Conservation (phyloP, 108 stramenopile species). For the Fragilariopsis cylindrus region DNA sequence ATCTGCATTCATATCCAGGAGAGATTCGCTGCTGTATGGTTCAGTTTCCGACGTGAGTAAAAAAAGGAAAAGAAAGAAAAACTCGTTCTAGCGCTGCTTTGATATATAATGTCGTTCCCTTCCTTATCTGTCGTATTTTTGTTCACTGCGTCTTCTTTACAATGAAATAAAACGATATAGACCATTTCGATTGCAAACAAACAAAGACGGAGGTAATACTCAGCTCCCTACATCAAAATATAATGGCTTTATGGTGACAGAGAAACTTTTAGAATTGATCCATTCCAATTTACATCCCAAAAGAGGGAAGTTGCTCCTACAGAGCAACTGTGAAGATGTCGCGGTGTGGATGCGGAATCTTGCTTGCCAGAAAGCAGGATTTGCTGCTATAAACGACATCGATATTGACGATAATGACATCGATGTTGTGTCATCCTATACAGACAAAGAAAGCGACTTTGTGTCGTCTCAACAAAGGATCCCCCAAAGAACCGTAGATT, state of each 20-base stretch:
- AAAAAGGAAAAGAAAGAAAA: slow-evolving; percentile 18
- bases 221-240: slow-evolving; percentile 63
- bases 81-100: not conserved
- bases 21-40: slow-evolving; percentile 45
- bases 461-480: not conserved
- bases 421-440: not conserved
- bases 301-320: slow-evolving; percentile 53
- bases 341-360: slow-evolving; percentile 62
- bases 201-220: slow-evolving; percentile 44
- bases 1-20: slow-evolving; percentile 60
- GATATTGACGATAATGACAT: not conserved
- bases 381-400: slow-evolving; percentile 1
- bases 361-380: slow-evolving; percentile 15
- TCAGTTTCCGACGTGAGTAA: slow-evolving; percentile 81
- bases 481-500: slow-evolving; percentile 58
- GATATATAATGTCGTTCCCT: not conserved
- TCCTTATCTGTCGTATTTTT: not conserved
- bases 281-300: not conserved
- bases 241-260: slow-evolving; percentile 75
- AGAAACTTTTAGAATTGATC: slow-evolving; percentile 37
- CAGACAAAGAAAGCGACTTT: not conserved
- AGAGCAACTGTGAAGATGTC: slow-evolving; percentile 85
- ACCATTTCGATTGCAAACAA: slow-evolving; percentile 20
- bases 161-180: not conserved
- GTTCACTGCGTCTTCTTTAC: not conserved